A percentile compares a stretch with the other conserved stretches of the same genome.
Conservation (phyloP, 1,284 basidiomycete genomes). For the Irpex rosettiformis region DNA sequence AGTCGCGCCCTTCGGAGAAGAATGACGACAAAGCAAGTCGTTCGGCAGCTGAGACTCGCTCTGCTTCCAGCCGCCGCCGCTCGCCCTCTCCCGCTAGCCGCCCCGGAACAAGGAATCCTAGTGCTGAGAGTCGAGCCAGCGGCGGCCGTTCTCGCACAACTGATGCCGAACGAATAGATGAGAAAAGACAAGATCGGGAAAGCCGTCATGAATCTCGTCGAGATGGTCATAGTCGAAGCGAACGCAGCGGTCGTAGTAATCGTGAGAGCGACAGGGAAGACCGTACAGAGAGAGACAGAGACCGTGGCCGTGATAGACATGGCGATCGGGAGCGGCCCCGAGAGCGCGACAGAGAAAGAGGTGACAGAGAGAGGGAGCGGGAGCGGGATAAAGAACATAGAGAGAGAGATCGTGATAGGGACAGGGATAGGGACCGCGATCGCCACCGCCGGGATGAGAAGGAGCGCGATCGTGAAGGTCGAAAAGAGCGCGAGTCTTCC, state of each 20-base stretch:
- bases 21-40: conserved; percentile 21
- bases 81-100: conserved; percentile 64
- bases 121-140: conserved; percentile 69
- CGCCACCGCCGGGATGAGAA: conserved; percentile 42
- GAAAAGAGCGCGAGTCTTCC: conserved; percentile 31
- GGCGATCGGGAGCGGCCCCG: conserved; percentile 26
- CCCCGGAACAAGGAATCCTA: conserved; percentile 67
- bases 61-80: conserved; percentile 52
- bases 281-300: conserved; percentile 21
- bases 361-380: conserved; percentile 31
- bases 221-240: conserved; percentile 22
- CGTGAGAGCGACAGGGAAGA: conserved; percentile 33
- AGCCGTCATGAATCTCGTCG: conserved; percentile 41
- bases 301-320: conserved; percentile 39
- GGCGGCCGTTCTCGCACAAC: conserved; percentile 57
- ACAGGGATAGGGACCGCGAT: conserved; percentile 37
- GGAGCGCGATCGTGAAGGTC: conserved; percentile 45
- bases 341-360: conserved; percentile 21
- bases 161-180: conserved; percentile 46
- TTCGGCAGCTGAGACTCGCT: conserved; percentile 35
- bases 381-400: conserved; percentile 38
- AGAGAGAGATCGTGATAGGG: conserved; percentile 32
- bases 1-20: conserved; percentile 37
- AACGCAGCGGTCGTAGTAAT: conserved; percentile 26
- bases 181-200: conserved; percentile 44